These are phyloP conservation scores for Xylaria polymorpha DNA, from an alignment of 2,329 filamentous ascomycete genomes.

Conservation along the genomic window DNA sequence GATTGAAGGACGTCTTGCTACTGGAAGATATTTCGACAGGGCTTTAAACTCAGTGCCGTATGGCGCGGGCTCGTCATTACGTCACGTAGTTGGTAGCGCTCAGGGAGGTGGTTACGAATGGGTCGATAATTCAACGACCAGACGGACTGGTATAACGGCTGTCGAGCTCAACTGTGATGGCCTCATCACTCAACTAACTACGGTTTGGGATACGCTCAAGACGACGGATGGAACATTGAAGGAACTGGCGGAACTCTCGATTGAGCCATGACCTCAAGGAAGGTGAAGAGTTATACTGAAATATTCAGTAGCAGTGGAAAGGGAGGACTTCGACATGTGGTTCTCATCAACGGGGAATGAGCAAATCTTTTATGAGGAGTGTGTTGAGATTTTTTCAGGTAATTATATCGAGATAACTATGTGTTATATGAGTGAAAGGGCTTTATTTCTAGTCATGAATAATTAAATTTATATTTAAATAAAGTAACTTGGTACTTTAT, in stretches of 20 bases:
- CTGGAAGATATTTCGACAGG: background rate
- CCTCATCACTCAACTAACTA: background rate
- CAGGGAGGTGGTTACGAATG: constrained; percentile 1
- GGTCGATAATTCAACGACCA: background rate
- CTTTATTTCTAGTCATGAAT: too few relatives aligned
- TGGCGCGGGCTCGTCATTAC: background rate
- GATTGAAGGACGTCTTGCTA: background rate
- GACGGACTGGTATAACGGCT: background rate
- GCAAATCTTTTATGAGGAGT: too few relatives aligned
- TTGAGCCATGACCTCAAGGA: background rate
- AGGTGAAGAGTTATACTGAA: background rate
- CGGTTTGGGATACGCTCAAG: background rate
- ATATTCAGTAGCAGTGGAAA: background rate
- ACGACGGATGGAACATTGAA: background rate
- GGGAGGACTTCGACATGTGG: too few relatives aligned
- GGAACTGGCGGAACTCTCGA: background rate
- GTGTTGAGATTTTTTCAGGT: too few relatives aligned
- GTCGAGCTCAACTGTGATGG: background rate
- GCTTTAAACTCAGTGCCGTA: background rate
- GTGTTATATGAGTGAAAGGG: too few relatives aligned
- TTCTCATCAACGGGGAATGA: too few relatives aligned
- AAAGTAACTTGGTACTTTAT: too few relatives aligned
- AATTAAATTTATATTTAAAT: too few relatives aligned
- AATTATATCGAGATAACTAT: too few relatives aligned
- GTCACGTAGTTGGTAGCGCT: background rate